A percentile compares a stretch with the other conserved stretches of the same genome.
phyloP scores from a whole-genome alignment of 1,139 yeast genomes.

The Meyerozyma carpophila region DNA sequence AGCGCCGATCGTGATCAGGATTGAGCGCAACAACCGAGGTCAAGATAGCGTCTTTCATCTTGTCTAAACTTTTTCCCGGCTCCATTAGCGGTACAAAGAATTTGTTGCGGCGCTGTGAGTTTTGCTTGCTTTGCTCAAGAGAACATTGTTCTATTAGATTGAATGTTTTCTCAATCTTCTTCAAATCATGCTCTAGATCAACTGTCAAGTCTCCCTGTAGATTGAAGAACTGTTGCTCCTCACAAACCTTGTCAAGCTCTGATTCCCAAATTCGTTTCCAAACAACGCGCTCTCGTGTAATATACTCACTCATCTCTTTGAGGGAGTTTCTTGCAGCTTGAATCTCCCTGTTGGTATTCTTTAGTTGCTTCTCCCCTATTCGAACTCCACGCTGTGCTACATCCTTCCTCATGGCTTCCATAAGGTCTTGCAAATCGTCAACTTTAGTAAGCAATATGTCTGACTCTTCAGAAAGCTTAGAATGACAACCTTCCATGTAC shows the following conservation, averaged over 20 bases:
- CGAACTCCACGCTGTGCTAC: slow-evolving; percentile 90
- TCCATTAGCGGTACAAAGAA: slow-evolving; percentile 47
- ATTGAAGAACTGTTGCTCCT: slow-evolving; percentile 88
- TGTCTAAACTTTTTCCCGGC: slow-evolving; percentile 61
- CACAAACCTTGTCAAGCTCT: slow-evolving; percentile 84
- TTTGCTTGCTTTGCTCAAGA: slow-evolving; percentile 56
- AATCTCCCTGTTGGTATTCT: slow-evolving; percentile 61
- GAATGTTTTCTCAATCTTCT: slow-evolving; percentile 76
- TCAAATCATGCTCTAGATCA: slow-evolving; percentile 77
- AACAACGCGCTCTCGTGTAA: slow-evolving; percentile 65
- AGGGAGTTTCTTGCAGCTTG: slow-evolving; percentile 50
- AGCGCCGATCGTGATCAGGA: slow-evolving; percentile 80
- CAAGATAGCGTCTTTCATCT: slow-evolving; percentile 73
- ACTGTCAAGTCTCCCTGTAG: slow-evolving; percentile 81
- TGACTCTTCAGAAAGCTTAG: slow-evolving; percentile 69
- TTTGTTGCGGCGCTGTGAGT: slow-evolving; percentile 26
- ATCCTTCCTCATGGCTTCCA: slow-evolving; percentile 86
- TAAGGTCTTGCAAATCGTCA: slow-evolving; percentile 87
- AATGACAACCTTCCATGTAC: slow-evolving; percentile 76
- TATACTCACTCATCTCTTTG: slow-evolving; percentile 52
- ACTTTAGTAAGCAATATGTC: slow-evolving; percentile 71
- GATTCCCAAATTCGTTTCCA: slow-evolving; percentile 95
- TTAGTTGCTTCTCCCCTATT: slow-evolving; percentile 71
- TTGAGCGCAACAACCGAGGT: slow-evolving; percentile 70
- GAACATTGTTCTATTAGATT: slow-evolving; percentile 77